phyloP scores from a whole-genome alignment of 2,329 filamentous ascomycete genomes.

The Pezicula radicicola region DNA sequence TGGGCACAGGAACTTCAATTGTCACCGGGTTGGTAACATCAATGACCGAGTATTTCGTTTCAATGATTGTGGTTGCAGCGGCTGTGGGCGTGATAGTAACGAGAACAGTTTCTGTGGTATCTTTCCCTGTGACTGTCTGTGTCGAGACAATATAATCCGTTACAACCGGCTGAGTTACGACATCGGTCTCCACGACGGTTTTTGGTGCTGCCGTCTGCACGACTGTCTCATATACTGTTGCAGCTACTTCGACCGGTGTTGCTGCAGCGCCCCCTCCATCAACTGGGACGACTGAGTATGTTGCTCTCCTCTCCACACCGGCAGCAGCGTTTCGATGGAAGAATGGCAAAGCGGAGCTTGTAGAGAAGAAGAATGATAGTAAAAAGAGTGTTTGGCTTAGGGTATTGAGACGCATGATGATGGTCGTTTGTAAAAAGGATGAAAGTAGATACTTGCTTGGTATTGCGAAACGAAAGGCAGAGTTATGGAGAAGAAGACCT shows the following conservation, averaged over 20 bases:
- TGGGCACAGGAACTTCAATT: slow-evolving; percentile 10
- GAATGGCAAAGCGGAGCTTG: slow-evolving; percentile 21
- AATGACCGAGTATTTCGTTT: slow-evolving; percentile 24
- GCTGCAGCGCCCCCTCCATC: slow-evolving; percentile 25
- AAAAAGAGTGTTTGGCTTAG: slow-evolving; percentile 19
- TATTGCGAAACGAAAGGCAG: slow-evolving; percentile 4
- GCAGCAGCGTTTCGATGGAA: slow-evolving; percentile 8
- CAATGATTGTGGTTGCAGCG: slow-evolving; percentile 15
- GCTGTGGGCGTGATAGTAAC: slow-evolving; percentile 21
- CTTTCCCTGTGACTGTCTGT: slow-evolving; percentile 19
- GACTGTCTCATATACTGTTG: slow-evolving; percentile 22
- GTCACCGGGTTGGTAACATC: slow-evolving; percentile 23
- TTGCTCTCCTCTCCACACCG: slow-evolving; percentile 17
- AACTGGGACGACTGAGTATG: slow-evolving; percentile 32
- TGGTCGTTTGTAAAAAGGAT: slow-evolving; percentile 4
- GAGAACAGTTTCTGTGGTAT: slow-evolving; percentile 19
- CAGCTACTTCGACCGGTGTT: slow-evolving; percentile 5
- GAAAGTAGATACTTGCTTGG: slow-evolving; percentile 10
- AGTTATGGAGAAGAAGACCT: slow-evolving; percentile 11
- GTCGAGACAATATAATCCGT: slow-evolving; percentile 20
- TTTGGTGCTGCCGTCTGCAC: slow-evolving; percentile 17
- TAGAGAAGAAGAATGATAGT: slow-evolving; percentile 20
- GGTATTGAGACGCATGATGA: slow-evolving; percentile 25
- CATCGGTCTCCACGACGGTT: slow-evolving; percentile 22
- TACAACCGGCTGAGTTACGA: slow-evolving; percentile 14